phyloP scores from a whole-genome alignment of 768 basidiomycete species.

The Dendrothele bispora region DNA sequence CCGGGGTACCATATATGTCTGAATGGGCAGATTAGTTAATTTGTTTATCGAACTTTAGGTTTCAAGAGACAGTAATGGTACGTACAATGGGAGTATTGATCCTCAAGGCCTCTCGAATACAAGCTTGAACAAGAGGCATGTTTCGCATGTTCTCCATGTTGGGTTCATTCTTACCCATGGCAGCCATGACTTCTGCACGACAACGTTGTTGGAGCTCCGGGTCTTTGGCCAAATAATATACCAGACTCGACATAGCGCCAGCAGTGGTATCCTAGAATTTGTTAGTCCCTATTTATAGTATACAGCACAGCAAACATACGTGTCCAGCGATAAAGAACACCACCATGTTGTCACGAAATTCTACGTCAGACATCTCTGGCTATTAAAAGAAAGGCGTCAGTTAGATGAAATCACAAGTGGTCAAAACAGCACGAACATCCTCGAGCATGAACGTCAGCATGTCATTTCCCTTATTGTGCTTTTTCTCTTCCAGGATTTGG shows the following conservation, averaged over 20 bases:
- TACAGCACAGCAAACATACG: conserved; percentile 27
- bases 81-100: conserved; percentile 25
- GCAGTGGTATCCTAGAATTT: conserved; percentile 40
- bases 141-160: conserved; percentile 24
- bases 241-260: conserved; percentile 33
- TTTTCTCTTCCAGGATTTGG: conserved; percentile 26
- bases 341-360: conserved; percentile 35
- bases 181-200: conserved; percentile 34
- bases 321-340: conserved; percentile 41
- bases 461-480: conserved; percentile 30
- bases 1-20: conserved; percentile 21
- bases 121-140: conserved; percentile 33
- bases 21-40: background rate
- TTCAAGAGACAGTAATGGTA: too few species aligned
- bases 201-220: conserved; percentile 34
- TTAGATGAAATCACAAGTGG: background rate
- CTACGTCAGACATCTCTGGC: conserved; percentile 28
- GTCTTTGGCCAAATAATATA: conserved; percentile 36
- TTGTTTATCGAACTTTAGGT: too few species aligned
- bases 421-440: background rate
- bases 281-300: too few species aligned
- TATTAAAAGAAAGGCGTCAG: conserved; percentile 16
- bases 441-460: conserved; percentile 35
- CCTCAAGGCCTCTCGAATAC: conserved; percentile 39
- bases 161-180: conserved; percentile 29